Conservation (phyloP, 352 stramenopile species). For the Pythium rhizo-oryzae region DNA sequence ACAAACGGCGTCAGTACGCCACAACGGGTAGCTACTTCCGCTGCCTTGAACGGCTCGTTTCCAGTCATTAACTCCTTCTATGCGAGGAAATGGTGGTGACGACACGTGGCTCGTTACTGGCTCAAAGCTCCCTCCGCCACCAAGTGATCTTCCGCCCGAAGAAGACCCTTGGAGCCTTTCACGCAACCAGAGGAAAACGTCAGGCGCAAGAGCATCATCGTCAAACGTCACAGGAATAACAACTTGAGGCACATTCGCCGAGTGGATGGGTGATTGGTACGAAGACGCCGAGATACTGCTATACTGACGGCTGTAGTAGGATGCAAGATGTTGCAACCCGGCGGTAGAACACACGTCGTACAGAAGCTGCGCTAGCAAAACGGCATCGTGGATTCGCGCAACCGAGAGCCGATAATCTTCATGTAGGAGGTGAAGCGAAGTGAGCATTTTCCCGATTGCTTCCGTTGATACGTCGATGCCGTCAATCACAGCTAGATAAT, state of each 20-base stretch:
- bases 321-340: conserved; percentile 35
- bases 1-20: conserved; percentile 24
- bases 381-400: neutral
- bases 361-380: conserved; percentile 38
- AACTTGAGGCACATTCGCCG: neutral
- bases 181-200: conserved; percentile 60
- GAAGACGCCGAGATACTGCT: neutral
- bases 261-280: neutral
- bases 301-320: conserved; percentile 48
- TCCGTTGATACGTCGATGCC: conserved; percentile 4
- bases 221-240: conserved; percentile 22
- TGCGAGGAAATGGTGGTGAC: conserved; percentile 16
- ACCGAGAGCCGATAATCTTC: conserved; percentile 71
- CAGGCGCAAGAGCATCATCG: conserved; percentile 34
- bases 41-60: conserved; percentile 3
- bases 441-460: conserved; percentile 6
- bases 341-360: conserved; percentile 38
- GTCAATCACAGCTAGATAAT: neutral
- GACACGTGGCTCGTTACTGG: conserved; percentile 3
- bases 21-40: conserved; percentile 15
- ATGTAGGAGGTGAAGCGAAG: conserved; percentile 61
- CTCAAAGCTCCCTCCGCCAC: conserved; percentile 20
- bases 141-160: neutral
- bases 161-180: conserved; percentile 23
- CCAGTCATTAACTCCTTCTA: conserved; percentile 18